A percentile compares a stretch with the other conserved stretches of the same genome.
Evolutionary conservation across 306 rosid genomes (phyloP).

Genomic region (Neltuma alba): DNA sequence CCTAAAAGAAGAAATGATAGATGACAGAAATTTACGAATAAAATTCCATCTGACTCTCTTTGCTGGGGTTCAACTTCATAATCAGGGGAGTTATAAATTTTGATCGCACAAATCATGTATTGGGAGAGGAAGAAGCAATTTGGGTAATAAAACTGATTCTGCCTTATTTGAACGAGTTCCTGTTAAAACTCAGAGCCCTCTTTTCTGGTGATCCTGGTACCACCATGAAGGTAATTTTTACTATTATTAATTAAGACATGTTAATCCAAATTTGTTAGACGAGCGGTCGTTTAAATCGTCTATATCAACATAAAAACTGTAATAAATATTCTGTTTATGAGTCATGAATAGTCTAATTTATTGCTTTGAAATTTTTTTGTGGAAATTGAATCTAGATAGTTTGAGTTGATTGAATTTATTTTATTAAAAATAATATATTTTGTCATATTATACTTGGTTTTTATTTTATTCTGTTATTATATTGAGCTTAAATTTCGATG

Average conservation of each 20-base stretch:
- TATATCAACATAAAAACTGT: too few species aligned
- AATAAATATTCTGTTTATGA: neutral
- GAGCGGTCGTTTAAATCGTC: neutral
- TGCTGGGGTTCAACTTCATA: constrained; percentile 24
- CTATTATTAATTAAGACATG: neutral
- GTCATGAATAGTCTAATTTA: too few species aligned
- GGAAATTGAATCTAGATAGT: too few species aligned
- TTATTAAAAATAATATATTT: neutral
- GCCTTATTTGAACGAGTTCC: constrained; percentile 74
- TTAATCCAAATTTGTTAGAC: neutral
- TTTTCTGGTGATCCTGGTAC: constrained; percentile 85
- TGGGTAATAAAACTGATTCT: constrained; percentile 63
- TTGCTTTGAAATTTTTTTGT: too few species aligned
- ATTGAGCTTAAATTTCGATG: neutral
- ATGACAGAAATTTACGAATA: neutral
- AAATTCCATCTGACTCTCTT: constrained; percentile 23
- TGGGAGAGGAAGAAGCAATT: constrained; percentile 81
- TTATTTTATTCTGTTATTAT: too few species aligned
- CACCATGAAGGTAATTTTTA: constrained; percentile 67
- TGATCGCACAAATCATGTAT: constrained; percentile 48
- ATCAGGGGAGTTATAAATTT: constrained; percentile 55
- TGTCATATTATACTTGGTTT: too few species aligned
- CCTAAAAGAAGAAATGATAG: constrained; percentile 13
- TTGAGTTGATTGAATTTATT: neutral
- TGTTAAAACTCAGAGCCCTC: constrained; percentile 64